Evolutionary conservation across 305 asterid genomes (phyloP).

Genomic region (Fraxinus sp.): DNA sequence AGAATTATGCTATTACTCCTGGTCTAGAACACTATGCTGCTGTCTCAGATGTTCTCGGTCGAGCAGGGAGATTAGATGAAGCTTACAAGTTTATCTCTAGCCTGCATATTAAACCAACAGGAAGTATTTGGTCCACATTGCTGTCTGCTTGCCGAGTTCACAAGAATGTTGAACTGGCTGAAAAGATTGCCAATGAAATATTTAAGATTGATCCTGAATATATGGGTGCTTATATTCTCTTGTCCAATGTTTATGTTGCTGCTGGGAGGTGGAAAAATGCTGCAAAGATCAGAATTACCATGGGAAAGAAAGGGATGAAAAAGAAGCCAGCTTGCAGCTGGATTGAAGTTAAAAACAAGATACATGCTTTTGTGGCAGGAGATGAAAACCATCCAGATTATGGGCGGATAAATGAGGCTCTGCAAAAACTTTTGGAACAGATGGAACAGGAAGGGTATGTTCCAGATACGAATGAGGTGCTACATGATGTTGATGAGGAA

Average conservation of each 20-base stretch:
- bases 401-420: constrained; percentile 38
- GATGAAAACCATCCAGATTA: constrained; percentile 64
- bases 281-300: constrained; percentile 45
- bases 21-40: constrained; percentile 73
- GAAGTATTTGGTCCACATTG: constrained; percentile 66
- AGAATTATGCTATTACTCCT: constrained; percentile 51
- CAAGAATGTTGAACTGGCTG: constrained; percentile 80
- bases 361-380: constrained; percentile 69
- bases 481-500: constrained; percentile 70
- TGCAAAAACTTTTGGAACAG: constrained; percentile 46
- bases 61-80: constrained; percentile 75
- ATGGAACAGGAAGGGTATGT: constrained; percentile 53
- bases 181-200: constrained; percentile 66
- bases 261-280: constrained; percentile 80
- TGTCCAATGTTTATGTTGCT: constrained; percentile 65
- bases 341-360: constrained; percentile 63
- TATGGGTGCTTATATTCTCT: constrained; percentile 51
- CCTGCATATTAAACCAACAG: constrained; percentile 67
- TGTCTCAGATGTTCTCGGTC: constrained; percentile 74
- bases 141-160: constrained; percentile 85
- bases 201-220: constrained; percentile 51
- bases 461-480: constrained; percentile 50
- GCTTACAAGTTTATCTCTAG: constrained; percentile 60
- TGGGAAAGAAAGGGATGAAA: constrained; percentile 62
- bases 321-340: constrained; percentile 77